Evolutionary conservation across 805 yeast genomes (phyloP), one percentile per base, ranked within the genome.

Genomic region (Yueomyces sp.): DNA sequence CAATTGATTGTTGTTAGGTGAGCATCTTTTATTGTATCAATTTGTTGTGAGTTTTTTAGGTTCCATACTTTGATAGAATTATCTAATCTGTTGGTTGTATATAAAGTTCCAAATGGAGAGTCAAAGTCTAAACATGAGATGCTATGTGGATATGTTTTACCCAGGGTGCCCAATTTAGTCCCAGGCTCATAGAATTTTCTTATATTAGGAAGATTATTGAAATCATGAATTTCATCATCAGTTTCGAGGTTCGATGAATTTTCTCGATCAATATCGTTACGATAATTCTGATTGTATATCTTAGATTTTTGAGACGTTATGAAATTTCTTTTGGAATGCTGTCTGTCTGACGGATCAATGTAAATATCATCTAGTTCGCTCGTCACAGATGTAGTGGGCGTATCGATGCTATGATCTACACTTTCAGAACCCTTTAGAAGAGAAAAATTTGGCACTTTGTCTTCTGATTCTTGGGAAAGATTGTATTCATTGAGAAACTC

Each of bases 11-110:
- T 63, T 0, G 83, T 76, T 30, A 47, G 32, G 54, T 82, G 90
- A 26, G 87, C 87, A 8, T 42, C 41, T 43, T 67, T 73, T 41
- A 81, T 63, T 32, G 66, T 54, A 2, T 79, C 79, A 28, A 64
- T 53, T 41, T 73, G 70, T 2, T 33, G 39, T 8, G 76, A 72
- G 30, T 73, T 67, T 36, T 80, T 73, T 52, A 82, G 60, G 64
- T 87, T 94, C 95, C 95, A 87, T 4, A 87, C 82, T 49, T 81
- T 72, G 3, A 86, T 81, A 0, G 82, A 75, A 56, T 80, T 84
- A 57, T 86, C 95, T 51, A 77, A 63, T 9, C 86, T 76, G 2
- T 57, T 60, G 0, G 95, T 85, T 12, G 88, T 74, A 2, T 86
- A 88, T 59, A 85, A 52, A 1, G 77, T 77, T 2, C 87, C 88